A percentile compares a stretch with the other conserved stretches of the same genome.
These are phyloP conservation scores for Dentipellis sp. DNA, from an alignment of 768 basidiomycete genomes.

Conservation along the genomic window DNA sequence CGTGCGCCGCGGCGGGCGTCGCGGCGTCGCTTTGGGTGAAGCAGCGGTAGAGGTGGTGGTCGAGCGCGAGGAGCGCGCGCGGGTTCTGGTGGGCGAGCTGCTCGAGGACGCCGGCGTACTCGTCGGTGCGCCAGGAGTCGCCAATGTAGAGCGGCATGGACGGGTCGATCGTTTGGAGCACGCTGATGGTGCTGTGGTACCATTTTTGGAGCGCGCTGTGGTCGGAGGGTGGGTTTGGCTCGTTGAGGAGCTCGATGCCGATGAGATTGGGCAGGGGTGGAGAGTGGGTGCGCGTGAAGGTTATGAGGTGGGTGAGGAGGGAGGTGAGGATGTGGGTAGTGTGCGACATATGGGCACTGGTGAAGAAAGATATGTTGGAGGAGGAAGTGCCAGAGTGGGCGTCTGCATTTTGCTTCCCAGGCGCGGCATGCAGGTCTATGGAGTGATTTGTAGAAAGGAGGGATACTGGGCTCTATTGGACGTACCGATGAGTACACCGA, in stretches of 20 bases:
- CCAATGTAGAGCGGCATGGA: constrained; percentile 62
- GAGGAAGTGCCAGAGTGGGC: constrained; percentile 57
- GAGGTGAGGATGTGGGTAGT: constrained; percentile 40
- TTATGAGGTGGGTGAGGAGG: constrained; percentile 30
- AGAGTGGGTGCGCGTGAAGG: constrained; percentile 24
- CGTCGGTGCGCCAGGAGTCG: constrained; percentile 67
- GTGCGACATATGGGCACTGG: constrained; percentile 32
- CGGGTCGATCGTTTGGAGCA: constrained; percentile 40
- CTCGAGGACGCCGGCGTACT: constrained; percentile 32
- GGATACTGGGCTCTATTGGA: background rate
- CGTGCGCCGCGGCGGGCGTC: constrained; percentile 47
- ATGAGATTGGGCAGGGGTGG: constrained; percentile 36
- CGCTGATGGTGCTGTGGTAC: constrained; percentile 50
- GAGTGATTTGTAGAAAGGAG: constrained; percentile 10
- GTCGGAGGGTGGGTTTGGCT: constrained; percentile 36
- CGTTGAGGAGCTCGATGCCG: constrained; percentile 52
- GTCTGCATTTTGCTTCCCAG: constrained; percentile 67
- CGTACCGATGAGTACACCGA: constrained; percentile 71
- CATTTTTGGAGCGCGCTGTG: constrained; percentile 47
- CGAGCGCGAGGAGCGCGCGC: constrained; percentile 41
- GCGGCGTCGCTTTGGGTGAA: constrained; percentile 53
- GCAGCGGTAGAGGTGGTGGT: constrained; percentile 81
- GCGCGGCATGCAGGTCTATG: constrained; percentile 64
- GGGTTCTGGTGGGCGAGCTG: background rate
- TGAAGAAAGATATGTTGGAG: constrained; percentile 38